These are phyloP conservation scores for Arthroderma sp. DNA, from an alignment of 2,329 filamentous ascomycete species.

Conservation along the genomic window DNA sequence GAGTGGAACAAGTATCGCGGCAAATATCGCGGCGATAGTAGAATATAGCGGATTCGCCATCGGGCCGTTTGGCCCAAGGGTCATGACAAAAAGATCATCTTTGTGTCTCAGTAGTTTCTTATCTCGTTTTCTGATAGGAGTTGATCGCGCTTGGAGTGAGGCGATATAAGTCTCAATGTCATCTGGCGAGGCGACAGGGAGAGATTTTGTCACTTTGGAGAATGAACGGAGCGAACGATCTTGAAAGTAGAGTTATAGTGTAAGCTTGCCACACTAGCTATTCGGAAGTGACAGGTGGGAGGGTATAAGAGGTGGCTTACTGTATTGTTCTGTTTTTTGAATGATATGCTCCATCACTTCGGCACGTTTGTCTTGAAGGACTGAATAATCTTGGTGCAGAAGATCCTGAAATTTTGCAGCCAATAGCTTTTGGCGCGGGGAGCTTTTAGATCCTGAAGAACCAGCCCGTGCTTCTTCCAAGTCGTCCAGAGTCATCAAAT, in stretches of 20 bases:
- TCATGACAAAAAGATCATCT: constrained; percentile 31
- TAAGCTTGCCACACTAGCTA: no score
- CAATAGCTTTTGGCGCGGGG: constrained; percentile 22
- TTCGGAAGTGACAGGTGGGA: neutral
- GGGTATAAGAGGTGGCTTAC: constrained; percentile 25
- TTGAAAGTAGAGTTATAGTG: constrained; percentile 8
- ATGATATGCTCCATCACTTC: constrained; percentile 43
- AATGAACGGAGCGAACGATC: constrained; percentile 34
- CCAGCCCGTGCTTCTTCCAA: constrained; percentile 31
- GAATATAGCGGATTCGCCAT: constrained; percentile 19
- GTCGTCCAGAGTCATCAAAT: constrained; percentile 57
- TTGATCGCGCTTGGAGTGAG: constrained; percentile 40
- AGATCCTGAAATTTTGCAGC: constrained; percentile 30
- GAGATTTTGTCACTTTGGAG: constrained; percentile 32
- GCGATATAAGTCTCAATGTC: constrained; percentile 39
- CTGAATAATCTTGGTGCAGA: constrained; percentile 38
- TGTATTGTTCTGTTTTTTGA: constrained; percentile 49
- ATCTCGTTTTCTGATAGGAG: constrained; percentile 36
- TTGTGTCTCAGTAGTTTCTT: constrained; percentile 39
- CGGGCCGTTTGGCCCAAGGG: constrained; percentile 4
- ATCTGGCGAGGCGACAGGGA: constrained; percentile 32
- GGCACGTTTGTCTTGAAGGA: constrained; percentile 41
- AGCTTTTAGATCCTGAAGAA: constrained; percentile 10
- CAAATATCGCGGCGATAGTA: constrained; percentile 35
- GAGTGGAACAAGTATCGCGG: constrained; percentile 44